phyloP scores from a whole-genome alignment of 208 protist genomes.

The Wallacemonas sp. region DNA sequence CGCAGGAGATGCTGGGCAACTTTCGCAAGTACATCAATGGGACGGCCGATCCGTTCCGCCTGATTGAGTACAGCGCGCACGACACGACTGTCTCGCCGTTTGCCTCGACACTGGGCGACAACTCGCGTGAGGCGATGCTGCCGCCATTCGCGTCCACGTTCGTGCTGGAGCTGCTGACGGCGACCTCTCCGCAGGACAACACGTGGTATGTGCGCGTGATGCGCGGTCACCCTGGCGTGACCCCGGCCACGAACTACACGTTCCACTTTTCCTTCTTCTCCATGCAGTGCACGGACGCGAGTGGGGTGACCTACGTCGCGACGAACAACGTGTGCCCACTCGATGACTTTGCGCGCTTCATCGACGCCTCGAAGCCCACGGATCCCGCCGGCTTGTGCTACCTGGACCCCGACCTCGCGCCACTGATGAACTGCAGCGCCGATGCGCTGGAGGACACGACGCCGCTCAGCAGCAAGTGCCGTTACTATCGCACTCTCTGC shows the following conservation, averaged over 20 bases:
- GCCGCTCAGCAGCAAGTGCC: conserved; percentile 31
- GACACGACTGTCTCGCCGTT: conserved; percentile 65
- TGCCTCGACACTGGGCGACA: conserved; percentile 45
- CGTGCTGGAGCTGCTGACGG: conserved; percentile 54
- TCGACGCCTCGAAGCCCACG: conserved; percentile 48
- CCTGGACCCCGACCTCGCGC: conserved; percentile 37
- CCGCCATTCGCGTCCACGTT: conserved; percentile 66
- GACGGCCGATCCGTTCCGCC: conserved; percentile 29
- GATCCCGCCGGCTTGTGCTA: conserved; percentile 58
- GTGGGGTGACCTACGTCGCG: conserved; percentile 25
- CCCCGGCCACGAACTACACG: conserved; percentile 28
- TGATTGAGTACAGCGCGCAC: conserved; percentile 79
- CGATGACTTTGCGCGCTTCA: conserved; percentile 50
- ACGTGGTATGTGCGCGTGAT: conserved; percentile 43
- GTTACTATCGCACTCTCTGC: conserved; percentile 43
- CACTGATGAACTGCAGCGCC: conserved; percentile 40
- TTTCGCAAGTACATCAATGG: conserved; percentile 28
- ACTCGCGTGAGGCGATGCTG: conserved; percentile 36
- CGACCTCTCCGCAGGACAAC: background rate
- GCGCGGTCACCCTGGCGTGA: conserved; percentile 54
- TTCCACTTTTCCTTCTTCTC: conserved; percentile 30
- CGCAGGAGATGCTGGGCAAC: conserved; percentile 46
- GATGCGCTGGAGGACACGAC: conserved; percentile 1
- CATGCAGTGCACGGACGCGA: conserved; percentile 35
- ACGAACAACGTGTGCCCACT: conserved; percentile 34